Conservation (phyloP, 2,329 filamentous ascomycete species). For the Westerdykella aurantiaca region DNA sequence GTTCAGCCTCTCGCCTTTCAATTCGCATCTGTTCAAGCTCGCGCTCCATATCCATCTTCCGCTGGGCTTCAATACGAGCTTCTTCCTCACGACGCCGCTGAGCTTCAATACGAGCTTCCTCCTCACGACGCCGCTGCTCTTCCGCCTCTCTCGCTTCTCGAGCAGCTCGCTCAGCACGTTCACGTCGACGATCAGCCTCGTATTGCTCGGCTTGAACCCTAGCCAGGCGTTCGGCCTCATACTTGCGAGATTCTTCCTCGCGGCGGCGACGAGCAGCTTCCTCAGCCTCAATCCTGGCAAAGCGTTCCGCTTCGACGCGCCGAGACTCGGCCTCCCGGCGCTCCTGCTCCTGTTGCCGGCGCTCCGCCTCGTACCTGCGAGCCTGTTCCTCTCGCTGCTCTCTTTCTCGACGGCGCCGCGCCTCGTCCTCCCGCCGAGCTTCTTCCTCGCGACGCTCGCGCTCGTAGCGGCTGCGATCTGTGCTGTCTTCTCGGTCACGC, state of each 20-base stretch:
- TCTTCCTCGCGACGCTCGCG: slow-evolving; percentile 20
- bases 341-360: slow-evolving; percentile 2
- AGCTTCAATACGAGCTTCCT: slow-evolving; percentile 14
- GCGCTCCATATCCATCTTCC: slow-evolving; percentile 16
- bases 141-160: slow-evolving; percentile 21
- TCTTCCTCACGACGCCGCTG: slow-evolving; percentile 7
- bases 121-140: slow-evolving; percentile 10
- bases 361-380: not conserved
- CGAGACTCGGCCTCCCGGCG: slow-evolving; percentile 27
- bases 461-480: slow-evolving; percentile 17
- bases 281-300: slow-evolving; percentile 17
- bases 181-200: slow-evolving; percentile 20
- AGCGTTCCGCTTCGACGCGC: slow-evolving; percentile 22
- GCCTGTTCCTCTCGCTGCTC: not conserved
- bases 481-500: slow-evolving; percentile 24
- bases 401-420: slow-evolving; percentile 20
- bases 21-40: slow-evolving; percentile 28
- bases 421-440: slow-evolving; percentile 19
- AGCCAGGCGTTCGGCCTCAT: slow-evolving; percentile 15
- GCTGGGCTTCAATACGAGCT: slow-evolving; percentile 17
- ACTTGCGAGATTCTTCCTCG: slow-evolving; percentile 7
- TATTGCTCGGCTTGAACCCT: slow-evolving; percentile 24
- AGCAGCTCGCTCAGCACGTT: slow-evolving; percentile 19
- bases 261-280: slow-evolving; percentile 16
- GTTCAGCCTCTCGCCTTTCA: slow-evolving; percentile 19